phyloP scores from a whole-genome alignment of 345 rosid genomes.

The Bruguiera sexangula region DNA sequence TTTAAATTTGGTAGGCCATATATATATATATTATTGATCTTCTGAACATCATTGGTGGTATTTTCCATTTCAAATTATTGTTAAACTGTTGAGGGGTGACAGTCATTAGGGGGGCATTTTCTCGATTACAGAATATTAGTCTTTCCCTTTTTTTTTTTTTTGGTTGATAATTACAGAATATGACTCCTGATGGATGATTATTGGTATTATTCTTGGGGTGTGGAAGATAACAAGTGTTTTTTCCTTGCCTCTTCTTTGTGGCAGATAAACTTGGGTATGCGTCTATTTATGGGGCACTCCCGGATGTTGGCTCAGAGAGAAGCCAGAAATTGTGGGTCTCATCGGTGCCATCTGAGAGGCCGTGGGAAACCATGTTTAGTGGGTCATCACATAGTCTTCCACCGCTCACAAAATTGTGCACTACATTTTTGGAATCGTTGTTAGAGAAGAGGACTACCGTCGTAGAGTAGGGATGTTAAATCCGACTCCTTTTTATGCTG shows the following conservation, averaged over 20 bases:
- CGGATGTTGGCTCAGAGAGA: constrained; percentile 44
- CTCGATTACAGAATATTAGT: too few species aligned
- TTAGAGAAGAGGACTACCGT: constrained; percentile 62
- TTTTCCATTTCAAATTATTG: background rate
- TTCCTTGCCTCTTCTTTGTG: background rate
- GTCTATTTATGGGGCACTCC: constrained; percentile 72
- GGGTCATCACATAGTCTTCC: constrained; percentile 84
- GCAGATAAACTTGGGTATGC: constrained; percentile 60
- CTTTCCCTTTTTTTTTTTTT: background rate
- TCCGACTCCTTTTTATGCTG: background rate
- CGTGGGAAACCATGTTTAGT: constrained; percentile 80
- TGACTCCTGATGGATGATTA: background rate
- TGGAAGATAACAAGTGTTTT: background rate
- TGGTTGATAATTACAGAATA: background rate
- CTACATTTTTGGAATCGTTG: constrained; percentile 62
- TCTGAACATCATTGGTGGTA: background rate
- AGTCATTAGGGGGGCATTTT: too few species aligned
- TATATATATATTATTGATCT: background rate
- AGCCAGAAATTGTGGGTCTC: constrained; percentile 31
- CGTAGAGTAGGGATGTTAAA: constrained; percentile 31
- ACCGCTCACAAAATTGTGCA: constrained; percentile 71
- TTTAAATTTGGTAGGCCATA: background rate
- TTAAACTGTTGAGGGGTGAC: background rate
- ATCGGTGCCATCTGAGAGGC: constrained; percentile 56
- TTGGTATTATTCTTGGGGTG: background rate